Base-by-base conservation (phyloP, 139 green algal species). In the Coelastrella sp. region DNA sequence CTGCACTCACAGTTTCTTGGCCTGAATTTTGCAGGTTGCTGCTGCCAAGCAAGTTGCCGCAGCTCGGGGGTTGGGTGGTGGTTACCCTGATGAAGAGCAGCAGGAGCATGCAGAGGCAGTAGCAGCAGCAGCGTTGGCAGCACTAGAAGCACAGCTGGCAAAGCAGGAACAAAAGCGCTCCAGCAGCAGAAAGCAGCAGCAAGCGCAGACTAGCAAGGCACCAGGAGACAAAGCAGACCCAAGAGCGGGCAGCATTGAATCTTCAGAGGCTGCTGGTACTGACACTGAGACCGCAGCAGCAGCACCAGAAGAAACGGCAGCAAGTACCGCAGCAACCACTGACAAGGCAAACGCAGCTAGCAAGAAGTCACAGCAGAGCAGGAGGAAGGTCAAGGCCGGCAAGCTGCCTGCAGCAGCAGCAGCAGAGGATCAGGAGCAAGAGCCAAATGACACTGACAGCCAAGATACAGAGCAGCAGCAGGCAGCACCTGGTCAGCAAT, bases 1-100 rank as follows among this genome's bases (percentile, higher is more conserved):
- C 35, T 49, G 35, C 35, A 49, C 35, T 49, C 35, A 49, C 35
- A 49, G 35, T 49, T 49, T 49, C 35, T 49, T 49, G 35, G 35
- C 35, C 35, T 49, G 35, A 49, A 49, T 49, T 19, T 9, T 68
- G 74, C 65, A 87, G 82, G 82, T 79, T 7, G 14, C 10, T 58
- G 85, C 85, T 73, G 85, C 85, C n/a, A 89, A 89, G 70, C 72
- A 82, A 7, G 85, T 90, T 63, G 85, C 85, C 66, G 58, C 24
- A 35, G 73, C 72, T n/a, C 85, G 63, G 4, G 85, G 85, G 10
- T 15, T 75, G n/a, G 85, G 85, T 35, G 85, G 85, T 24, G 84
- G 66, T 20, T 66, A 88, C 22, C 15, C 19, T 17, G 85, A 90
- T 6, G 72, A 59, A 9, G 85, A 90, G 85, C 56, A 83, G 22